Conservation (phyloP, 495 filamentous ascomycete genomes). For the Achaetomiella virescens region DNA sequence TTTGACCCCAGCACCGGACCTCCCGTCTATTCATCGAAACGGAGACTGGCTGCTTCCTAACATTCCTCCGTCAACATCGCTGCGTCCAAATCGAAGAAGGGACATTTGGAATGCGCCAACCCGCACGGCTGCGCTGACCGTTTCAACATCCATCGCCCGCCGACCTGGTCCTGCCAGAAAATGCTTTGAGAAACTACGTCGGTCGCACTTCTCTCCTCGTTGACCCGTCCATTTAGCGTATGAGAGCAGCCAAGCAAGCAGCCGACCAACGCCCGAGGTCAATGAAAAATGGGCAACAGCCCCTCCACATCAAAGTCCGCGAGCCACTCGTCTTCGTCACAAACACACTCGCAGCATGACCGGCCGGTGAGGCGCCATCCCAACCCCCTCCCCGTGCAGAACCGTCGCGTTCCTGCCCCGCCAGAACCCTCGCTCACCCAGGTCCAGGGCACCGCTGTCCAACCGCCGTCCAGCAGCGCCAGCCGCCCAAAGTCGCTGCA, state of each 20-base stretch:
- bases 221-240: background rate
- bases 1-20: background rate
- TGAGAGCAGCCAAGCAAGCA: conserved; percentile 7
- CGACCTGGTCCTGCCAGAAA: background rate
- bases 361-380: conserved; percentile 27
- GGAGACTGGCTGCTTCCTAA: background rate
- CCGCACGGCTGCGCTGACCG: background rate
- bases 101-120: conserved; percentile 1
- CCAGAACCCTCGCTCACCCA: conserved; percentile 49
- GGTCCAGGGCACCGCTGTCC: conserved; percentile 42
- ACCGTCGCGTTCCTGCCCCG: conserved; percentile 42
- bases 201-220: background rate
- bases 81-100: background rate
- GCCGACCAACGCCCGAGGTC: background rate
- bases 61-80: conserved; percentile 1
- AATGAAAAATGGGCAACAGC: conserved; percentile 34
- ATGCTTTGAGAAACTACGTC: conserved; percentile 2
- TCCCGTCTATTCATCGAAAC: background rate
- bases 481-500: conserved; percentile 37
- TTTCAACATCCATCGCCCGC: background rate
- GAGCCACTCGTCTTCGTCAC: conserved; percentile 20
- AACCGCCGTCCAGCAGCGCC: conserved; percentile 32
- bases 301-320: conserved; percentile 28
- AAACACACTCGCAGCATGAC: conserved; percentile 23
- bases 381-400: conserved; percentile 29